phyloP scores from a whole-genome alignment of 2,329 filamentous ascomycete genomes.

The Botrytis deweyae region DNA sequence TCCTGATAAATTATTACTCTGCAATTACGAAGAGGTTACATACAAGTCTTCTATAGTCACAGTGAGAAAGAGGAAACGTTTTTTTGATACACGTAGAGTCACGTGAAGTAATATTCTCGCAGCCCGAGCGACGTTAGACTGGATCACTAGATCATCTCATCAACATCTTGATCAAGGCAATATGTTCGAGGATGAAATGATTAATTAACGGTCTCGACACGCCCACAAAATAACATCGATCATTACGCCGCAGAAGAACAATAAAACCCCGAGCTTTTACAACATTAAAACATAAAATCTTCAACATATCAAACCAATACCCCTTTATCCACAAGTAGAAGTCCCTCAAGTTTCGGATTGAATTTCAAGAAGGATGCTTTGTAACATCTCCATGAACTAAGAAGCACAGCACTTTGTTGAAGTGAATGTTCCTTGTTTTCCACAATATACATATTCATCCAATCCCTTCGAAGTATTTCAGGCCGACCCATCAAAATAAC shows the following conservation, averaged over 20 bases:
- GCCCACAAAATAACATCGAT: background rate
- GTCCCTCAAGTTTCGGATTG: background rate
- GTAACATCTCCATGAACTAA: rapidly evolving
- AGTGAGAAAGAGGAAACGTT: too few relatives aligned
- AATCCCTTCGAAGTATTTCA: background rate
- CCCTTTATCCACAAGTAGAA: background rate
- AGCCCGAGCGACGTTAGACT: too few relatives aligned
- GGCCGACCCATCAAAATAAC: background rate
- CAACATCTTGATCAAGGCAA: background rate
- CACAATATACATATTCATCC: background rate
- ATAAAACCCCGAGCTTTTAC: background rate
- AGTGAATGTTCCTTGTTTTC: background rate
- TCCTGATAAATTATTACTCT: background rate
- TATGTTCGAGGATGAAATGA: background rate
- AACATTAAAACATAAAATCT: background rate
- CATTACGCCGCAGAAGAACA: background rate
- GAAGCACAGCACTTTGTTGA: background rate
- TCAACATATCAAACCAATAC: background rate
- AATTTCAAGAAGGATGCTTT: background rate
- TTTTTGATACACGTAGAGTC: too few relatives aligned
- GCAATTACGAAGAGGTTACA: background rate
- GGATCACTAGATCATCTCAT: background rate
- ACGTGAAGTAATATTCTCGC: background rate
- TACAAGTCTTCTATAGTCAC: background rate
- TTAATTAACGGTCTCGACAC: background rate